Percentiles rank a stretch among this genome's conserved stretches.
phyloP scores from a whole-genome alignment of 2,329 filamentous ascomycete genomes.

The Grosmannia penicillata region DNA sequence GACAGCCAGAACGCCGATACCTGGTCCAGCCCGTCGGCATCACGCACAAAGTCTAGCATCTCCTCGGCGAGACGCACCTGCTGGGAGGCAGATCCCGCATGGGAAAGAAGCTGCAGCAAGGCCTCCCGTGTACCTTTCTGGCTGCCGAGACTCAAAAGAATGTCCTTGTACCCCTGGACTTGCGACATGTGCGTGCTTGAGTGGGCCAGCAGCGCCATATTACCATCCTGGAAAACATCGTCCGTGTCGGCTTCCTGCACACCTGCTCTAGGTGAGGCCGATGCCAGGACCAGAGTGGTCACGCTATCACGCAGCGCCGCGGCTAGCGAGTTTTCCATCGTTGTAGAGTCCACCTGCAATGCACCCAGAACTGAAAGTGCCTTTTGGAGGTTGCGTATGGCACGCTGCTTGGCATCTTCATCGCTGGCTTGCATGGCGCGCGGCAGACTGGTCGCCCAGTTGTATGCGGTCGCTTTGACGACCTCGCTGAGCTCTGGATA shows the following conservation, averaged over 20 bases:
- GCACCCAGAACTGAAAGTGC: constrained; percentile 52
- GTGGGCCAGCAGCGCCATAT: constrained; percentile 16
- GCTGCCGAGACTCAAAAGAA: constrained; percentile 49
- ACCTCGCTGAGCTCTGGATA: constrained; percentile 38
- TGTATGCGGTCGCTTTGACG: constrained; percentile 55
- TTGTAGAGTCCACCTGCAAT: constrained; percentile 47
- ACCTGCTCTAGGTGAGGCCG: constrained; percentile 15
- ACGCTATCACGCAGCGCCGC: constrained; percentile 63
- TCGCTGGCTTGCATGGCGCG: constrained; percentile 74
- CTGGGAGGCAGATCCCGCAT: constrained; percentile 40
- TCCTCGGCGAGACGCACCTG: constrained; percentile 46
- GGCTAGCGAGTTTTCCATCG: constrained; percentile 52
- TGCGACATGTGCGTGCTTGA: background rate
- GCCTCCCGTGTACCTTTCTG: constrained; percentile 46
- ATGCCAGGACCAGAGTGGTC: constrained; percentile 23
- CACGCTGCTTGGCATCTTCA: constrained; percentile 57
- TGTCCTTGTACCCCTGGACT: constrained; percentile 33
- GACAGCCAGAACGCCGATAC: constrained; percentile 70
- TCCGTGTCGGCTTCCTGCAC: constrained; percentile 16
- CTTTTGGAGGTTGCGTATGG: constrained; percentile 62
- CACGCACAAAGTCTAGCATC: constrained; percentile 48
- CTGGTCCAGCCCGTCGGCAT: constrained; percentile 40
- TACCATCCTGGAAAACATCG: constrained; percentile 4
- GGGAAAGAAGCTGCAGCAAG: constrained; percentile 41
- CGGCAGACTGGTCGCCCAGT: constrained; percentile 69